Evolutionary conservation across 2,329 filamentous ascomycete species (phyloP), one percentile per base, ranked within the genome.

Genomic region (Fusarium beomiforme): DNA sequence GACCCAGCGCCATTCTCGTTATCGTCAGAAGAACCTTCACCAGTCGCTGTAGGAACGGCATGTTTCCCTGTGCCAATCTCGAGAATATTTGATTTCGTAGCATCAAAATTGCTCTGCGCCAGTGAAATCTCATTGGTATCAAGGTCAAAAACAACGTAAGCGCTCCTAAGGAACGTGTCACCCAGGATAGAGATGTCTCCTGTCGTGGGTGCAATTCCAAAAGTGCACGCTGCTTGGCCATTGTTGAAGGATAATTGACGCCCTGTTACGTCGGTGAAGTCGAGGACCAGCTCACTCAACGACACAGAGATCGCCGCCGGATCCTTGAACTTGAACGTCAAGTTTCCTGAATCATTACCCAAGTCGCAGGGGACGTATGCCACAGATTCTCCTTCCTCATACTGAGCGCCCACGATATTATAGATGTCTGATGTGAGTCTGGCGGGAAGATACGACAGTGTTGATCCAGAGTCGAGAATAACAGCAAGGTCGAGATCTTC

Each of bases 101-200:
- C 82, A 76, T 92, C 88, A 79, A 89, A 90, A 54, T 85, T 87
- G 21, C 91, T 91, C 78, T 91, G 89, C 3, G 91, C 92, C 34
- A 94, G 81, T 3, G 89, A 91, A 71, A 94, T 90, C 80, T 92
- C 85, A 77, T 93, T 90, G 78, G 92, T 93, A 31, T 85, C 88
- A 24, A 93, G 83, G 77, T 94, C 91, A 77, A 92, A 94, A 14
- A 94, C 92, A 17, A 93, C 87, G 73, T 94, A 94, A 0, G 92
- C 92, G 37, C 90, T 91, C 50, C 92, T 85, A 59, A 94, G 83
- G 78, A 94, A 94, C 0, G 92, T 92, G 77, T 94, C 92, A 19
- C 92, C 92, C 31, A 94, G 82, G 4, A 93, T 88, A 44, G 86
- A 85, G n/a, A 86, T 86, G 33, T 85, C 83, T 3, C 79, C 71